Evolutionary conservation across 371 early-diverging fungal species (phyloP).

Genomic region (Syncephalastrum sp.): DNA sequence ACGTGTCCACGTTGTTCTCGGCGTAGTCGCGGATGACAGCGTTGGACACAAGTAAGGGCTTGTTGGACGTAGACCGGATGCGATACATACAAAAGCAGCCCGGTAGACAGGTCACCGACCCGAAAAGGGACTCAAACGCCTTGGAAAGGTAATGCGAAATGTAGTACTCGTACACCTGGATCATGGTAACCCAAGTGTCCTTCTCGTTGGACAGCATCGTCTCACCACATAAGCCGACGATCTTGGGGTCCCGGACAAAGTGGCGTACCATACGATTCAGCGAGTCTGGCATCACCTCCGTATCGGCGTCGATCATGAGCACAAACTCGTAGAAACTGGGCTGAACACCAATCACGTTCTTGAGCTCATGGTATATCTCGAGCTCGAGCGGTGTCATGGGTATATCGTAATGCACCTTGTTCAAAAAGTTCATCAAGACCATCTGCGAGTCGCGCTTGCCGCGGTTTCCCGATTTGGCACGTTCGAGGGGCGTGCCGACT

Average conservation of each 20-base stretch:
- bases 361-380: constrained; percentile 90
- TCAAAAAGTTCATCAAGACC: constrained; percentile 95
- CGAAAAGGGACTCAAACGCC: constrained; percentile 99
- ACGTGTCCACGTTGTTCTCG: constrained; percentile 93
- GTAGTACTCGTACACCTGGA: constrained; percentile 99
- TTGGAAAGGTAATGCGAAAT: constrained; percentile 97
- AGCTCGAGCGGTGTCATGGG: constrained; percentile 86
- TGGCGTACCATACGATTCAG: constrained; percentile 75
- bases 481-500: constrained; percentile 80
- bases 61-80: constrained; percentile 73
- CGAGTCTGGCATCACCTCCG: constrained; percentile 80
- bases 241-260: constrained; percentile 79
- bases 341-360: constrained; percentile 86
- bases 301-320: constrained; percentile 96
- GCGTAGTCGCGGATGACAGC: constrained; percentile 93
- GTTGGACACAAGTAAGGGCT: constrained; percentile 90
- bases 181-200: constrained; percentile 94
- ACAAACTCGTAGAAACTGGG: constrained; percentile 89
- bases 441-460: constrained; percentile 99
- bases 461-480: constrained; percentile 81
- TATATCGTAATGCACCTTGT: constrained; percentile 87
- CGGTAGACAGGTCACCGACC: constrained; percentile 93
- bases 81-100: constrained; percentile 98
- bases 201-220: constrained; percentile 87
- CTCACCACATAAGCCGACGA: constrained; percentile 94